phyloP scores from a whole-genome alignment of 2,329 filamentous ascomycete species.

The Epichloe sp. region DNA sequence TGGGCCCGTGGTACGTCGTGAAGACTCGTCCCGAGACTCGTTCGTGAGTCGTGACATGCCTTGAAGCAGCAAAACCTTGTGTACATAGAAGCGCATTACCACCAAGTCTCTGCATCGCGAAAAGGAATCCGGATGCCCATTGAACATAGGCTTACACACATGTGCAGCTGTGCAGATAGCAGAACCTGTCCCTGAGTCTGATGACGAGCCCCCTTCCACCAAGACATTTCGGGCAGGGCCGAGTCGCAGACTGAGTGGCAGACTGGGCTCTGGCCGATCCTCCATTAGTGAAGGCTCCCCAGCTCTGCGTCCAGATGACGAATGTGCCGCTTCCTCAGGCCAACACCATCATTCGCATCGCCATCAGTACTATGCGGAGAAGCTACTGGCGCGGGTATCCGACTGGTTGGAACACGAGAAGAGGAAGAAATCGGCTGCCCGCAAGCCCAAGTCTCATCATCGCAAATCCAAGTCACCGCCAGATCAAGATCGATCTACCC shows the following conservation, averaged over 20 bases:
- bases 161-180: constrained; percentile 42
- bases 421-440: constrained; percentile 43
- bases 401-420: constrained; percentile 79
- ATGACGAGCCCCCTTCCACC: constrained; percentile 18
- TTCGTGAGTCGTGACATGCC: neutral
- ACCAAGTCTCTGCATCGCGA: neutral
- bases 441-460: constrained; percentile 18
- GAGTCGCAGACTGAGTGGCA: constrained; percentile 22
- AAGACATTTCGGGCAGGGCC: constrained; percentile 21
- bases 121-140: neutral
- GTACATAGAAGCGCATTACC: neutral
- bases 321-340: constrained; percentile 12
- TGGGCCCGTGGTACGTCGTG: neutral
- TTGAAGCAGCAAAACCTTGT: neutral
- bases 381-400: constrained; percentile 58
- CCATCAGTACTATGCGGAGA: constrained; percentile 33
- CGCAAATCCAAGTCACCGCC: constrained; percentile 28
- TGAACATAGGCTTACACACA: constrained; percentile 12
- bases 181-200: constrained; percentile 30
- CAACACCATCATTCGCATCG: constrained; percentile 18
- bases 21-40: neutral
- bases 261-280: constrained; percentile 27
- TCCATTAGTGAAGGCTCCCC: constrained; percentile 27
- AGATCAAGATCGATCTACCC: constrained; percentile 12
- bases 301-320: constrained; percentile 15